Evolutionary conservation across 331 rosid species (phyloP), one percentile per base, ranked within the genome.

Genomic region (Acacia pycnantha): DNA sequence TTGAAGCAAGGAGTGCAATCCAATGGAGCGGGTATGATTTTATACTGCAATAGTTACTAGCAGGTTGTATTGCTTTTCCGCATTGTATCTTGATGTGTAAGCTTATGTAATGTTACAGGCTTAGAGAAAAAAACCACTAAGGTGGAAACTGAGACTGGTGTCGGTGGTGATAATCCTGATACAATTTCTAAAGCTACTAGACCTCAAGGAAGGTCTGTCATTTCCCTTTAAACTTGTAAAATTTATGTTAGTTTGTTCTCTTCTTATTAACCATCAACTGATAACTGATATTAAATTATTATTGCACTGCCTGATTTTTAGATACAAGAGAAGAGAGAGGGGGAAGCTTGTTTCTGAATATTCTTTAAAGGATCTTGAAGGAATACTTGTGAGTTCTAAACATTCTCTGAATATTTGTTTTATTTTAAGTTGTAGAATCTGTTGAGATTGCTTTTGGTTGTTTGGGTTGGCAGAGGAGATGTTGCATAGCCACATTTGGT

Each of bases 331-430:
- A 86, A 91, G 97, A 83, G 98, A 94, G 89, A 91, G 89, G 50
- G 99, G 97, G 66, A 94, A 96, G 95, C 97, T 85, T 19, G 97
- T 96, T 47, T 81, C 92, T 73, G 88, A 85, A 59, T 96, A 96
- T 88, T 96, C 99, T 81, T 56, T 81, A 0, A 94, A 88, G 93
- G 99, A 96, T 79, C 94, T 96, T 21, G 94, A 92, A 91, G 99
- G 98, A 83, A 96, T 93, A 83, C 97, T 96, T 51, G 99, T 96
- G 84, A 89, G 97, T 87, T 78, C 47, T 16, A 29, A 72, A 44
- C 48, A 13, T 43, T 18, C 41, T 37, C 41, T 37, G 9, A 37
- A 6, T 37, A 37, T 37, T 6, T 37, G 2, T 37, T 6, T 37
- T 37, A 37, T 37, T 6, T 46, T 76, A 41, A 13, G 27, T 26